These are phyloP conservation scores for Colletotrichum acutatum DNA, from an alignment of 2,329 filamentous ascomycete genomes.

Conservation along the genomic window DNA sequence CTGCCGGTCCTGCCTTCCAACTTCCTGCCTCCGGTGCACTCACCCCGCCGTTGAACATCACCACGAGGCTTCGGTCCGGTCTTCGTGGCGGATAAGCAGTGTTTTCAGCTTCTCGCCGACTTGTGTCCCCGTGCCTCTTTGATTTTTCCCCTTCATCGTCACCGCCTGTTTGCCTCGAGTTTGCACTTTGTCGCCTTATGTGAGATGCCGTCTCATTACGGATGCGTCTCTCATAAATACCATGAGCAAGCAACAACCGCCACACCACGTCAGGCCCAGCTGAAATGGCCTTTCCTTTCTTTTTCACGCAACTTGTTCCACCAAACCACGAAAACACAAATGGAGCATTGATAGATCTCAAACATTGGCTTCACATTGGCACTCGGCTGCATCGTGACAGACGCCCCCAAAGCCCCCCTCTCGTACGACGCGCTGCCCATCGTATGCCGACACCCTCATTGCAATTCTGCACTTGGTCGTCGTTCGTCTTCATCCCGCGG, in stretches of 20 bases:
- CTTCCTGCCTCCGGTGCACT: background rate
- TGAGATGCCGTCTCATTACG: background rate
- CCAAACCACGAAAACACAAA: background rate
- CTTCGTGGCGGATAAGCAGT: background rate
- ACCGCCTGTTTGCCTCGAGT: background rate
- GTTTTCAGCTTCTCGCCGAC: background rate
- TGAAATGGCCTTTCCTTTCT: conserved; percentile 8
- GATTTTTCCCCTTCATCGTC: no score
- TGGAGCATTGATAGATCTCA: conserved; percentile 20
- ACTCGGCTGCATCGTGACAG: conserved; percentile 1
- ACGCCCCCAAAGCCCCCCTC: background rate
- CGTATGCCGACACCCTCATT: background rate
- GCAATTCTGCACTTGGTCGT: background rate
- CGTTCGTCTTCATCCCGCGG: conserved; percentile 6
- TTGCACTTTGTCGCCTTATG: background rate
- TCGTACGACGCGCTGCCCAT: background rate
- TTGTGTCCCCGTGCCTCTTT: background rate
- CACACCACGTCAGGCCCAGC: background rate
- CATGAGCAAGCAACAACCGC: background rate
- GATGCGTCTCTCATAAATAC: background rate
- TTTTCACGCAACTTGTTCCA: conserved; percentile 5
- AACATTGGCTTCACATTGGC: conserved; percentile 31
- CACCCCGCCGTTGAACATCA: background rate
- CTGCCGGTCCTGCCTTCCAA: no score
- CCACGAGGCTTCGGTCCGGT: background rate